Base-by-base conservation (phyloP, 2,329 filamentous ascomycete genomes). In the Hypoxylon sp. region DNA sequence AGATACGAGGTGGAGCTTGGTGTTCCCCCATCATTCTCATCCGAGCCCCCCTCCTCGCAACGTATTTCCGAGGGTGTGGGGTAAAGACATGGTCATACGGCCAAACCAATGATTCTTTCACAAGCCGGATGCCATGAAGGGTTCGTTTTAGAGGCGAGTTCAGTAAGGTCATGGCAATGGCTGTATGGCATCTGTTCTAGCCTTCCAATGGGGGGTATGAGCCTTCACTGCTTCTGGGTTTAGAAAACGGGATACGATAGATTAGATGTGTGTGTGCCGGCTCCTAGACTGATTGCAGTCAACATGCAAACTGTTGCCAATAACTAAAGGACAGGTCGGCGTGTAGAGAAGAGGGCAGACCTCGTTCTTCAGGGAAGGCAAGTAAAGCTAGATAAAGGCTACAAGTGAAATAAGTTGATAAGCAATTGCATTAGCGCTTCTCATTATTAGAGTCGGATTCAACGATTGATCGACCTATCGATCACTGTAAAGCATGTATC, bases 381-480 rank as follows among this genome's bases (percentile, higher is more conserved):
- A 19, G 6, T 17, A n/a, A 49, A 5, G 4, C 7, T 13, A 36
- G 1, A 14, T 7, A 28, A 14, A 19, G 11, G 19, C 19, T 46
- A 23, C 14, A 7, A 32, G 19, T 28, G 17, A 21, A 32, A 17
- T 13, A 19, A 53, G 3, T 30, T 14, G 14, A 43, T 9, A 4
- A 34, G 32, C 32, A 41, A 32, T 21, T 56, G 23, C 10, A 23
- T 46, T 56, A 25, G n/a, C 25, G 43, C 46, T 41, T 51, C 13
- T 30, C 45, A 49, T 49, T 50, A 66, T 63, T 66, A 69, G 28
- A 49, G 21, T 48, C 58, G 38, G 36, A 57, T 61, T 55, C 25
- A 63, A 50, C 17, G 63, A 67, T 53, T 61, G 67, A 64, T 64
- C 52, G 55, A 67, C 63, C 60, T 57, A 60, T 60, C 55, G 60